Conservation (phyloP, 352 stramenopile genomes). For the Phytophthora hybrid region DNA sequence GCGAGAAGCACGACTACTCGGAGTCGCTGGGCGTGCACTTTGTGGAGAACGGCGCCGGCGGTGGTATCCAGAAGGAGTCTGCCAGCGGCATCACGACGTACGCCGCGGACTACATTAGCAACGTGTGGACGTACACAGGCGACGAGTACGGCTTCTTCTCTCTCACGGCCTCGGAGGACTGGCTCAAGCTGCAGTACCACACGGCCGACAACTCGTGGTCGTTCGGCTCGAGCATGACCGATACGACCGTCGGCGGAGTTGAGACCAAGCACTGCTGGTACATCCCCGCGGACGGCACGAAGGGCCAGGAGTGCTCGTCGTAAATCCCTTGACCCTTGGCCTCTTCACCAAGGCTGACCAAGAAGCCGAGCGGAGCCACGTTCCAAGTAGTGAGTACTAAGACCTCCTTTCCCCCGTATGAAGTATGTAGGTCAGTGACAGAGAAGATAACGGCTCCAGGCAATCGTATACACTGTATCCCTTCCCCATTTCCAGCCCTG, state of each 20-base stretch:
- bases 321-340: conserved; percentile 18
- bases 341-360: conserved; percentile 5
- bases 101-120: conserved; percentile 60
- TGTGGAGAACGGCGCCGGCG: conserved; percentile 80
- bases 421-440: conserved; percentile 37
- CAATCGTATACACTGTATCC: conserved; percentile 26
- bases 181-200: conserved; percentile 74
- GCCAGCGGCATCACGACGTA: conserved; percentile 69
- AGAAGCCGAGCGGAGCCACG: conserved; percentile 6
- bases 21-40: conserved; percentile 68
- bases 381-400: conserved; percentile 34
- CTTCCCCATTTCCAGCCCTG: conserved; percentile 6
- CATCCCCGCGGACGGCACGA: conserved; percentile 52
- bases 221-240: conserved; percentile 55
- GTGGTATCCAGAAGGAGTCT: conserved; percentile 81
- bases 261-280: conserved; percentile 83
- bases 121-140: conserved; percentile 68
- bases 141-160: conserved; percentile 83
- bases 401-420: conserved; percentile 26
- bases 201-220: conserved; percentile 68
- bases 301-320: conserved; percentile 42
- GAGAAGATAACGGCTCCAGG: conserved; percentile 15
- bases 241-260: conserved; percentile 58
- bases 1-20: conserved; percentile 82
- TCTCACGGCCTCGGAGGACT: conserved; percentile 64